Evolutionary conservation across 441 rosid species (phyloP).

Genomic region (Pelargonium cotyledonis): DNA sequence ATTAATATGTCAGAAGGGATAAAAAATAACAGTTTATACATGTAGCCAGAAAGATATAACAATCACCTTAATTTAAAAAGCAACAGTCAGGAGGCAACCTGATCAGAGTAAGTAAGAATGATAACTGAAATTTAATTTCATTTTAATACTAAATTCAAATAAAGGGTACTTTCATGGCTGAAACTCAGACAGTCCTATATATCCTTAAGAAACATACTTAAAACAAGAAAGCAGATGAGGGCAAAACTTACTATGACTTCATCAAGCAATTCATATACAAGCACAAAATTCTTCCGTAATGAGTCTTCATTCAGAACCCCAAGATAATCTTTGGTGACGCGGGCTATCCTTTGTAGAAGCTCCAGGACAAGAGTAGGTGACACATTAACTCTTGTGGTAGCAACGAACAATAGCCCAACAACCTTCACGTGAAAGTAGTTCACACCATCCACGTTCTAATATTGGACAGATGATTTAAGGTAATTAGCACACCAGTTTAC

Average conservation of each 20-base stretch:
- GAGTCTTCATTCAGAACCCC: constrained; percentile 94
- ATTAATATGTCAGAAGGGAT: background rate
- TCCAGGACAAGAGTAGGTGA: constrained; percentile 93
- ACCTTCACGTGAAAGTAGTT: constrained; percentile 74
- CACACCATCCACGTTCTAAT: constrained; percentile 76
- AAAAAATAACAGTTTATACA: background rate
- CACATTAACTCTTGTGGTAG: constrained; percentile 78
- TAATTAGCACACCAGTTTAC: background rate
- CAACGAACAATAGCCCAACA: constrained; percentile 79
- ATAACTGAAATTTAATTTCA: background rate
- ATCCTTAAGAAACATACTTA: constrained; percentile 9
- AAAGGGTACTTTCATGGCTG: background rate
- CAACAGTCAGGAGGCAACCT: background rate
- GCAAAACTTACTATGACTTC: constrained; percentile 81
- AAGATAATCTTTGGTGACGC: constrained; percentile 89
- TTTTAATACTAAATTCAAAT: background rate
- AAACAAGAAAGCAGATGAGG: constrained; percentile 4
- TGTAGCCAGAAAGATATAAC: background rate
- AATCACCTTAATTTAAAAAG: constrained; percentile 6
- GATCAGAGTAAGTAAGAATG: background rate
- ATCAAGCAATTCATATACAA: constrained; percentile 87
- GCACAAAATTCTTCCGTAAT: constrained; percentile 78
- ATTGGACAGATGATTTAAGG: background rate
- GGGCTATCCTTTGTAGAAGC: constrained; percentile 89
- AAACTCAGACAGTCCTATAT: background rate